Conservation (phyloP, 495 filamentous ascomycete species). For the Beverwykella pulmonaria region DNA sequence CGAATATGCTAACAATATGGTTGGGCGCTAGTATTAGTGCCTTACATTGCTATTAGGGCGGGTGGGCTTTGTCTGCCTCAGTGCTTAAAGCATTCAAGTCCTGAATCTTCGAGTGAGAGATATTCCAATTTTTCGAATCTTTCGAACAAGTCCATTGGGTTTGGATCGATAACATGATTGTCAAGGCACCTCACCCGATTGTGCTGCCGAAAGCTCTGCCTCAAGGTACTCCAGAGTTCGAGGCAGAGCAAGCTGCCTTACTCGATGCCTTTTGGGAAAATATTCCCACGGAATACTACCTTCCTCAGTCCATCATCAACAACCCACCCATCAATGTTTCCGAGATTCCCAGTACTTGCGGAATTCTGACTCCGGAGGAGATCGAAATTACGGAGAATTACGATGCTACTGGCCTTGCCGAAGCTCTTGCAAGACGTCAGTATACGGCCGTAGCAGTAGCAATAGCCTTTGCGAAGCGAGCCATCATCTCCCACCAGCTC, state of each 20-base stretch:
- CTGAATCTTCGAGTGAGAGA: too few relatives aligned
- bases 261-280: not conserved
- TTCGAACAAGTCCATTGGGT: too few relatives aligned
- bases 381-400: not conserved
- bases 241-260: not conserved
- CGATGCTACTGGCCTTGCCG: not conserved
- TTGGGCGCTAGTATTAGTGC: too few relatives aligned
- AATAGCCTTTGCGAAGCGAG: slow-evolving; percentile 60
- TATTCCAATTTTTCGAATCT: too few relatives aligned
- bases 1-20: too few relatives aligned
- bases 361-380: slow-evolving; percentile 3
- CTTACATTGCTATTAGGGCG: too few relatives aligned
- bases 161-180: not conserved
- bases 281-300: not conserved
- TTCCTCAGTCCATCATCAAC: not conserved
- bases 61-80: too few relatives aligned
- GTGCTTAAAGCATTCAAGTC: too few relatives aligned
- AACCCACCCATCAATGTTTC: not conserved
- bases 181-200: not conserved
- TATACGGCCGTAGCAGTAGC: slow-evolving; percentile 51
- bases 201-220: not conserved
- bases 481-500: slow-evolving; percentile 60
- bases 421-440: slow-evolving; percentile 10
- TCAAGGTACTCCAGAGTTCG: not conserved
- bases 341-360: not conserved